These are phyloP conservation scores for Hyaloscypha bicolor DNA, from an alignment of 495 filamentous ascomycete genomes.

Conservation along the genomic window DNA sequence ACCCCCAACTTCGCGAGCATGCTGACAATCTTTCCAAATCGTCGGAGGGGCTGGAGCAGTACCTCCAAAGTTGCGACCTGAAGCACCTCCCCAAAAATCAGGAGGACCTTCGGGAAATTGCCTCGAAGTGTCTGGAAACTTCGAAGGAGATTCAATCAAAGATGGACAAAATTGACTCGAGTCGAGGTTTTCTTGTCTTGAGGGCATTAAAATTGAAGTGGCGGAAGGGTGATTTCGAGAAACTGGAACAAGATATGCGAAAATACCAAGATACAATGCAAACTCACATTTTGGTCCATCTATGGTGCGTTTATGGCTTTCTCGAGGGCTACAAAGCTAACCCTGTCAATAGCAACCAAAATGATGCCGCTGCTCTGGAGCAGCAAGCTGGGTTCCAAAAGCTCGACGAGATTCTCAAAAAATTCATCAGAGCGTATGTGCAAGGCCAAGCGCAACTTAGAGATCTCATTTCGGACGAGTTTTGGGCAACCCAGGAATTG, in stretches of 20 bases:
- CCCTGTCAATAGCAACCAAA: constrained; percentile 9
- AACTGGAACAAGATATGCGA: constrained; percentile 19
- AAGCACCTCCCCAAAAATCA: constrained; percentile 14
- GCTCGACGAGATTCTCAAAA: constrained; percentile 12
- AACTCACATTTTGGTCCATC: constrained; percentile 17
- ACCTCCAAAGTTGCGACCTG: neutral
- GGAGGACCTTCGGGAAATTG: constrained; percentile 19
- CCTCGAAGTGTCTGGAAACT: constrained; percentile 20
- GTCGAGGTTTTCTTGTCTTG: constrained; percentile 10
- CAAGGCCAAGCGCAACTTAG: constrained; percentile 5
- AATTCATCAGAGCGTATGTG: constrained; percentile 2
- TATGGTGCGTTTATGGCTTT: constrained; percentile 22
- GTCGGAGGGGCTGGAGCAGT: constrained; percentile 7
- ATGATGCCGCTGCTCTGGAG: constrained; percentile 26
- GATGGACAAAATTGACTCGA: constrained; percentile 12
- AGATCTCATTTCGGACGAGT: constrained; percentile 1
- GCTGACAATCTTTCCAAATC: constrained; percentile 14
- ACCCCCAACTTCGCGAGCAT: constrained; percentile 16
- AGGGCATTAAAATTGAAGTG: constrained; percentile 10
- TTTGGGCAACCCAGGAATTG: neutral
- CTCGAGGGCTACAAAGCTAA: neutral
- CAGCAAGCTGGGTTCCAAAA: constrained; percentile 21
- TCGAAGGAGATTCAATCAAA: constrained; percentile 18
- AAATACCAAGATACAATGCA: constrained; percentile 23
- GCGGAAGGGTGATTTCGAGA: constrained; percentile 19